Conservation (phyloP, 768 basidiomycete species). For the Suillus hirtellus region DNA sequence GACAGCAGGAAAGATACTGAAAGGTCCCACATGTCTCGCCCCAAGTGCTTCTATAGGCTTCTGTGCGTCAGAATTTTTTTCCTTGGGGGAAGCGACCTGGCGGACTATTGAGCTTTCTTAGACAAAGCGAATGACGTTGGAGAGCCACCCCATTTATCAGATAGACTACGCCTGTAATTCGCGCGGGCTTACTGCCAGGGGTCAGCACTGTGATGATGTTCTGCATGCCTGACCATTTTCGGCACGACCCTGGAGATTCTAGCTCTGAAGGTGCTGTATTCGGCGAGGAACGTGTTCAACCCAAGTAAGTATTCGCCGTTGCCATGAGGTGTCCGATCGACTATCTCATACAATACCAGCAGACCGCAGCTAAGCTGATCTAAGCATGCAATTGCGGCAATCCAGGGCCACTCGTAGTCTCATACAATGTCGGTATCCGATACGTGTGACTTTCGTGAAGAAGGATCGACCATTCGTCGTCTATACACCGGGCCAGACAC, state of each 20-base stretch:
- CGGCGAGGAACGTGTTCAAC: conserved; percentile 7
- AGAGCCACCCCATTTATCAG: not conserved
- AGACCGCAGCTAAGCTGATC: not conserved
- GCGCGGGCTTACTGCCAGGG: no score
- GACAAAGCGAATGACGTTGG: not conserved
- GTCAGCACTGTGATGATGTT: not conserved
- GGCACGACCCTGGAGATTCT: conserved; percentile 1
- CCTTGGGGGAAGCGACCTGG: not conserved
- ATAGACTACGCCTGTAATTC: not conserved
- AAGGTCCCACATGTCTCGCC: not conserved
- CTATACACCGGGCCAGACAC: not conserved
- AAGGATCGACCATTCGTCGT: not conserved
- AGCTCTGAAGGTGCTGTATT: conserved; percentile 1
- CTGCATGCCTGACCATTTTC: conserved; percentile 1
- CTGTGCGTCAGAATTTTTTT: not conserved
- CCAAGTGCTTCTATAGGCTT: not conserved
- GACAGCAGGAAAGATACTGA: not conserved
- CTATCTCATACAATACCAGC: not conserved
- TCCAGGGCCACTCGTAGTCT: not conserved
- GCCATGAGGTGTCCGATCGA: conserved; percentile 6
- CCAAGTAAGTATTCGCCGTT: conserved; percentile 8
- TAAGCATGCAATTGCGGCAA: not conserved
- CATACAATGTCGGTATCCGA: not conserved
- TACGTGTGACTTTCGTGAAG: not conserved
- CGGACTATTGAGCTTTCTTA: not conserved